Conservation (phyloP, 306 rosid species). For the Elaeagnus macrophylla region DNA sequence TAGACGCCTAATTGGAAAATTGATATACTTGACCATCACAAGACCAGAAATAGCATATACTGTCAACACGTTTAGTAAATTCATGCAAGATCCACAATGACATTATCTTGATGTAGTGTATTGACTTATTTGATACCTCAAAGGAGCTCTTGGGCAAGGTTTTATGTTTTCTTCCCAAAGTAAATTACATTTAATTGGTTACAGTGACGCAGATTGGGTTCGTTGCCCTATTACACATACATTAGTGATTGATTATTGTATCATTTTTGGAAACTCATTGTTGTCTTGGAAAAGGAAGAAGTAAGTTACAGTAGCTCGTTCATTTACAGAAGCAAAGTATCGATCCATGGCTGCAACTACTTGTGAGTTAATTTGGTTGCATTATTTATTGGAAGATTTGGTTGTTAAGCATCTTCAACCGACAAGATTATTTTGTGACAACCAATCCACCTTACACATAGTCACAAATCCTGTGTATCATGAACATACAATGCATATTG, state of each 20-base stretch:
- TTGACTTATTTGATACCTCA: neutral
- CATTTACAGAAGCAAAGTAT: neutral
- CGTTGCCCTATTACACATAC: neutral
- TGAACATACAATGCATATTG: too few relatives aligned
- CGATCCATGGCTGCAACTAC: neutral
- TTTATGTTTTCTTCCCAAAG: neutral
- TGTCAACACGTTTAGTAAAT: conserved; percentile 4
- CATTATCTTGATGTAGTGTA: neutral
- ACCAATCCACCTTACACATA: too few relatives aligned
- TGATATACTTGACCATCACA: conserved; percentile 1
- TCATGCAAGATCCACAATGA: neutral
- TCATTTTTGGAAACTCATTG: neutral
- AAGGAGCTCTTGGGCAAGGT: neutral
- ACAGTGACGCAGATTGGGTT: conserved; percentile 1
- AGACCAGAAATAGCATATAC: too few relatives aligned
- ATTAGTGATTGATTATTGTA: neutral
- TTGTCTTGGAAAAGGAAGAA: conserved; percentile 6
- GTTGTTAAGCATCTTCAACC: too few relatives aligned
- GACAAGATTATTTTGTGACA: too few relatives aligned
- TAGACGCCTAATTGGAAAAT: neutral
- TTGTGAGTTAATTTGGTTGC: neutral
- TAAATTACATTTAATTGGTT: neutral
- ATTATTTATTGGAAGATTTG: too few relatives aligned
- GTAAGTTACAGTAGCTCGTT: neutral
- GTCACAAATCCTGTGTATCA: too few relatives aligned